Evolutionary conservation across 2,329 filamentous ascomycete species (phyloP).

Genomic region (Proliferodiscus dingleyae): DNA sequence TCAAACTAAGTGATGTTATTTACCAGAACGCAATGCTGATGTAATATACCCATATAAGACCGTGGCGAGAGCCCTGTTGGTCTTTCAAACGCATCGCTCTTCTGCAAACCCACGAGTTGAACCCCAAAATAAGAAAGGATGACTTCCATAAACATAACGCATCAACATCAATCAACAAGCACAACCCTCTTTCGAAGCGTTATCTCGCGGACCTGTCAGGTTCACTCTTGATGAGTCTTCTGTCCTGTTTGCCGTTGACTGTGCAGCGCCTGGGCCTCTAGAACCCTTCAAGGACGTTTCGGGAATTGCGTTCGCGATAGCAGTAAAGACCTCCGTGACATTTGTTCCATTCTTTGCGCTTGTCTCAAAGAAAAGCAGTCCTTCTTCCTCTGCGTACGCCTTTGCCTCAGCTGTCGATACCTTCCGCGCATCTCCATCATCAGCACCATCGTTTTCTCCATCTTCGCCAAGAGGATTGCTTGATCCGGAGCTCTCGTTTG

Average conservation of each 20-base stretch:
- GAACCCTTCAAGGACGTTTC: conserved; percentile 93
- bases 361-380: conserved; percentile 93
- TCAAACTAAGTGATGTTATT: background rate
- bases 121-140: conserved; percentile 13
- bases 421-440: conserved; percentile 75
- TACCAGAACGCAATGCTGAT: conserved; percentile 15
- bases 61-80: conserved; percentile 14
- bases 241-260: conserved; percentile 49
- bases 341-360: conserved; percentile 95
- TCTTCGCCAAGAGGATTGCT: conserved; percentile 47
- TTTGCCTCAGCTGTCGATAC: conserved; percentile 88
- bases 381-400: conserved; percentile 90
- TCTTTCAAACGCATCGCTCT: conserved; percentile 18
- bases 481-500: conserved; percentile 49
- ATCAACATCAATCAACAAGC: conserved; percentile 59
- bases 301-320: conserved; percentile 95
- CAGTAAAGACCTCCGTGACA: conserved; percentile 93
- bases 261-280: conserved; percentile 62
- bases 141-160: conserved; percentile 11
- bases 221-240: conserved; percentile 76
- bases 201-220: conserved; percentile 66
- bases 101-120: conserved; percentile 19
- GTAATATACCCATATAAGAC: conserved; percentile 25
- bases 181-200: conserved; percentile 82
- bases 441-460: conserved; percentile 39